These are phyloP conservation scores for Botrytis squamosa DNA, from an alignment of 2,329 filamentous ascomycete genomes.

Conservation along the genomic window DNA sequence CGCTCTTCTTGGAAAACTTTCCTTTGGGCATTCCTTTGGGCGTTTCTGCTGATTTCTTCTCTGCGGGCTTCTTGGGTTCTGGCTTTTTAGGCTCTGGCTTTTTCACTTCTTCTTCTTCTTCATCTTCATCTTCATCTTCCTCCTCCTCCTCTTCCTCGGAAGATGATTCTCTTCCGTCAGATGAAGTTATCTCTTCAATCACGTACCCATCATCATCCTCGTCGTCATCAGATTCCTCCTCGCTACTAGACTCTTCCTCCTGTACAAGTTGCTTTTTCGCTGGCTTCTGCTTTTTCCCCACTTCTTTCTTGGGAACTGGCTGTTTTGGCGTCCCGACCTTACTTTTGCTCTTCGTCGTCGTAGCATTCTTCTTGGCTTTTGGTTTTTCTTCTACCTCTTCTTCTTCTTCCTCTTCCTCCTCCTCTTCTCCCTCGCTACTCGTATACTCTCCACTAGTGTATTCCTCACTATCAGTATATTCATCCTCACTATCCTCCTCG, in stretches of 20 bases:
- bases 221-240: constrained; percentile 2
- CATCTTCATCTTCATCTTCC: accelerated
- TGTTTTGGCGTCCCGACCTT: neutral
- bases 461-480: constrained; percentile 19
- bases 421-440: constrained; percentile 11
- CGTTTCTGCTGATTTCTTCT: neutral
- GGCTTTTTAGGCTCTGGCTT: constrained; percentile 9
- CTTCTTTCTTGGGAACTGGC: neutral
- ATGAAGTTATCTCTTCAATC: constrained; percentile 18
- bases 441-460: constrained; percentile 16
- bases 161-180: constrained; percentile 6
- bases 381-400: neutral
- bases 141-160: constrained; percentile 1
- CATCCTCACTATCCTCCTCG: constrained; percentile 11
- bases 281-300: neutral
- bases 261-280: neutral
- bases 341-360: neutral
- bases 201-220: constrained; percentile 16
- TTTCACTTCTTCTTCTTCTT: neutral
- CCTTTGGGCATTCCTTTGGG: neutral
- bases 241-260: constrained; percentile 14
- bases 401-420: constrained; percentile 2
- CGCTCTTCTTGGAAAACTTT: constrained; percentile 13
- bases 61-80: neutral
- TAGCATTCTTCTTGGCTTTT: neutral